Evolutionary conservation across 495 filamentous ascomycete species (phyloP), one percentile per base, ranked within the genome.

Genomic region (Hypoxylon fuscum): DNA sequence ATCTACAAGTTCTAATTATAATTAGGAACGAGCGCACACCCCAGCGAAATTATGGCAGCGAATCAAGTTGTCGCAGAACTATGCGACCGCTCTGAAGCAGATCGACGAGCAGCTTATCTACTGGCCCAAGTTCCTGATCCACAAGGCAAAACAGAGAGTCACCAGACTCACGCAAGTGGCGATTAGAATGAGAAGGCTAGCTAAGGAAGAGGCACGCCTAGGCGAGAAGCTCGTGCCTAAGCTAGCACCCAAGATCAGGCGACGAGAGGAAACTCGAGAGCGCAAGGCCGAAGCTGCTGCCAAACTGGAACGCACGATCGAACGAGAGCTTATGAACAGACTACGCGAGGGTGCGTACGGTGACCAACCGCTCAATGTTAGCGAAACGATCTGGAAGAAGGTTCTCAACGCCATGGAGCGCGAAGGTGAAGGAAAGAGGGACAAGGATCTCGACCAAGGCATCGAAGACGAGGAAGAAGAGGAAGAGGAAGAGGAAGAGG

Each of bases 361-460:
- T 37, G 93, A 97, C 70, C 84, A 89, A 71, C 95, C 96, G 35
- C 75, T 98, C 56, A 98, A 98, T 77, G 92, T 95, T 12, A 93
- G 95, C 71, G 91, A 96, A 74, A 81, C 80, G 11, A 92, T 98
- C 60, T 98, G 95, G 95, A 96, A 97, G 88, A 95, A 92, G 84
- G 96, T 98, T 21, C 82, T 98, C 42, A 87, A 88, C 40, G 93
- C 93, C 1, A 77, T 98, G 72, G 96, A 98, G 83, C 83, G 87
- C 54, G 85, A 87, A 64, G 93, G 93, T 20, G 91, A 95, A 71
- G 95, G 89, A 41, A 81, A 81, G 66, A 81, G 92, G 62, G 95
- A 98, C 76, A 86, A 90, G 77, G 94, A 97, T 72, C 69, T 93
- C 70, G 94, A 97, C 68, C 83, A 89, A 55, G 89, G 88, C 7